These are phyloP conservation scores for Mucor plumbeus DNA, from an alignment of 371 early-diverging fungal genomes.

Conservation along the genomic window DNA sequence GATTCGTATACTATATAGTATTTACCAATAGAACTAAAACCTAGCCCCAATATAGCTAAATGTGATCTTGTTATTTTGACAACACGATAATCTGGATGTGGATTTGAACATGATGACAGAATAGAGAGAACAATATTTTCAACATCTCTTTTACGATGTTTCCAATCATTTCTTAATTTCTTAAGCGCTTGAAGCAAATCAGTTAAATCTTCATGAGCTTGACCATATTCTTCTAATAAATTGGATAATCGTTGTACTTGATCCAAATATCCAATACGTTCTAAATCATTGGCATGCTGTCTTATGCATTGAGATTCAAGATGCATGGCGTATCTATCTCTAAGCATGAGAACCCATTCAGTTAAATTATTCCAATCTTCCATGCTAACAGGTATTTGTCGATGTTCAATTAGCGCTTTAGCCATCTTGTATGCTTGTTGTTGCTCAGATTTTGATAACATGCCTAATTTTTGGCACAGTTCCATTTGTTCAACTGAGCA, in stretches of 20 bases:
- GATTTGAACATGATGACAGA: constrained; percentile 20
- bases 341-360: constrained; percentile 31
- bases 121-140: constrained; percentile 39
- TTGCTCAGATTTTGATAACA: constrained; percentile 32
- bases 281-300: constrained; percentile 20
- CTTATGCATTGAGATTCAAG: constrained; percentile 31
- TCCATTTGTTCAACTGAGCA: constrained; percentile 40
- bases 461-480: constrained; percentile 25
- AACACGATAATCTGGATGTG: constrained; percentile 19
- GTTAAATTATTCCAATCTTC: constrained; percentile 28
- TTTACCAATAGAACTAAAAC: constrained; percentile 33
- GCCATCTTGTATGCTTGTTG: constrained; percentile 31
- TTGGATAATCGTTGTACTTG: constrained; percentile 24
- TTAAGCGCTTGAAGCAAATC: constrained; percentile 28
- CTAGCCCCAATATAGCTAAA: constrained; percentile 27
- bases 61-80: constrained; percentile 28
- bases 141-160: constrained; percentile 33
- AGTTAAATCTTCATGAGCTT: constrained; percentile 37
- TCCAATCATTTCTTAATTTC: constrained; percentile 36
- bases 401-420: constrained; percentile 25
- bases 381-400: constrained; percentile 20
- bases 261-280: constrained; percentile 28
- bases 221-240: constrained; percentile 32
- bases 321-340: constrained; percentile 31
- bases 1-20: constrained; percentile 37